Conservation (phyloP, 495 filamentous ascomycete species). For the Penicillium mononematosum region DNA sequence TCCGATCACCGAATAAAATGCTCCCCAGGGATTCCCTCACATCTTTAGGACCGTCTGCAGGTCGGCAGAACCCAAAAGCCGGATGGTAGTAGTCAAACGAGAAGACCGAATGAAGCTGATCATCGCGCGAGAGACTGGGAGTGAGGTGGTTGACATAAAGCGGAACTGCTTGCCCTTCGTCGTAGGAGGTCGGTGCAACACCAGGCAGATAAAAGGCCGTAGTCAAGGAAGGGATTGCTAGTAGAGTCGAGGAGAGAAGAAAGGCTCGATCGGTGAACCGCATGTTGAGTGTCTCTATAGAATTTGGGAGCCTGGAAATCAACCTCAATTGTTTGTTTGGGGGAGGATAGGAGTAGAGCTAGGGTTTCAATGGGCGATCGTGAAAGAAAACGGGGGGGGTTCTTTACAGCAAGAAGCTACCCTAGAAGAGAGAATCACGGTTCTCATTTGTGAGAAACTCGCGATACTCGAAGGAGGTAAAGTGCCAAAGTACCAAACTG, state of each 20-base stretch:
- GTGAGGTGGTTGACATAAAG: conserved; percentile 91
- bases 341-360: conserved; percentile 2
- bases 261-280: conserved; percentile 35
- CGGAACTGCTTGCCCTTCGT: conserved; percentile 70
- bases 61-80: conserved; percentile 81
- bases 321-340: conserved; percentile 18
- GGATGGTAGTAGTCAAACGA: conserved; percentile 94
- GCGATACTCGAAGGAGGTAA: conserved; percentile 1
- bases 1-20: conserved; percentile 95
- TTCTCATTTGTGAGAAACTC: conserved; percentile 7
- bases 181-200: conserved; percentile 91
- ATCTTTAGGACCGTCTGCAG: conserved; percentile 67
- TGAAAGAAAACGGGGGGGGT: neutral
- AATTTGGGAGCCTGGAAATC: conserved; percentile 9
- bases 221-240: conserved; percentile 49
- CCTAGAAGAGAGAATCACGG: conserved; percentile 3
- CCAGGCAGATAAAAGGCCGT: conserved; percentile 93
- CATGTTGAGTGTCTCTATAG: conserved; percentile 35
- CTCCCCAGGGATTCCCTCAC: conserved; percentile 88
- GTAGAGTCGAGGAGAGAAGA: conserved; percentile 31
- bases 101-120: conserved; percentile 82
- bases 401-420: conserved; percentile 1
- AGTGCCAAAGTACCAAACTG: conserved; percentile 1
- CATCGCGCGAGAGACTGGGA: conserved; percentile 74
- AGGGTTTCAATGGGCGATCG: neutral